Evolutionary conservation across 208 protist genomes (phyloP).

Genomic region (Lotmaria passim): DNA sequence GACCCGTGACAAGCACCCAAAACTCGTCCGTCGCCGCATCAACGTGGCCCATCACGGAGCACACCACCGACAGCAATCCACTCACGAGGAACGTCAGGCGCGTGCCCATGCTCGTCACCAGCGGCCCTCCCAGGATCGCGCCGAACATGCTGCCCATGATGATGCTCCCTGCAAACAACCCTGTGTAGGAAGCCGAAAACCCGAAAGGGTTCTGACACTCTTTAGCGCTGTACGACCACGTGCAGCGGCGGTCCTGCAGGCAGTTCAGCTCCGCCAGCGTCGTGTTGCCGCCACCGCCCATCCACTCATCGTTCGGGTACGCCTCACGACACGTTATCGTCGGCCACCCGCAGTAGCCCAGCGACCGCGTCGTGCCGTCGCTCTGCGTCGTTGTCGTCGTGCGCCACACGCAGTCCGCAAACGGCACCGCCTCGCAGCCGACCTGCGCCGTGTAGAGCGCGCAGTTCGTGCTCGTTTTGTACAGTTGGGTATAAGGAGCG

Average conservation of each 20-base stretch:
- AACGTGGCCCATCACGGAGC: constrained; percentile 42
- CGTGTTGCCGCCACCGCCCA: constrained; percentile 17
- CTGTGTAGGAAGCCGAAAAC: constrained; percentile 38
- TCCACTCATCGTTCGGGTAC: constrained; percentile 34
- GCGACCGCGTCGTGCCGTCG: neutral
- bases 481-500: constrained; percentile 27
- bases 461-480: constrained; percentile 59
- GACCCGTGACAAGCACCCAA: constrained; percentile 46
- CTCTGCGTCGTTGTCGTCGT: neutral
- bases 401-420: constrained; percentile 61
- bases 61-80: constrained; percentile 37
- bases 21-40: constrained; percentile 39
- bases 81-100: constrained; percentile 51
- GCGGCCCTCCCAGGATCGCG: constrained; percentile 38
- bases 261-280: constrained; percentile 27
- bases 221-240: constrained; percentile 45
- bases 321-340: constrained; percentile 33
- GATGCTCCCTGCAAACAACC: constrained; percentile 60
- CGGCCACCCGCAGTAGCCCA: constrained; percentile 45
- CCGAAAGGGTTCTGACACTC: constrained; percentile 59
- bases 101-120: constrained; percentile 40
- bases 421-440: constrained; percentile 51
- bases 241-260: constrained; percentile 42
- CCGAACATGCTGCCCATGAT: constrained; percentile 62
- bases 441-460: constrained; percentile 40